These are phyloP conservation scores for Fusarium sp. DNA, from an alignment of 2,329 filamentous ascomycete species.

Conservation along the genomic window DNA sequence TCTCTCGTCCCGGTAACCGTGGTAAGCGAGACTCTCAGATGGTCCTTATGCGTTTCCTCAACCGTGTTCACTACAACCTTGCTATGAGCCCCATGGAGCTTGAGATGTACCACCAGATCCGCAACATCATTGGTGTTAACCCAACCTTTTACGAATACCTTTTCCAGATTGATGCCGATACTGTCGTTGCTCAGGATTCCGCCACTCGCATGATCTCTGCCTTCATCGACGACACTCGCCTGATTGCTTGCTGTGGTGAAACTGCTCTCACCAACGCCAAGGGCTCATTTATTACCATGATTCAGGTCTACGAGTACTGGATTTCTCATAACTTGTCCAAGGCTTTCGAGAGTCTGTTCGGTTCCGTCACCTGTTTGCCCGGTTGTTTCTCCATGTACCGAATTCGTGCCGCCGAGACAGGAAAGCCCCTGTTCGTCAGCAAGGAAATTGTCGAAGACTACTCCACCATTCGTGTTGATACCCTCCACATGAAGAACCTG, in stretches of 20 bases:
- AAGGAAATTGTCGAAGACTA: constrained; percentile 91
- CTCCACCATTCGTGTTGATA: constrained; percentile 94
- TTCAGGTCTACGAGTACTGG: constrained; percentile 99
- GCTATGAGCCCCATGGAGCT: constrained; percentile 96
- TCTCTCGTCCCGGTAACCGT: constrained; percentile 93
- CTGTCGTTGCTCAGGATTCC: constrained; percentile 89
- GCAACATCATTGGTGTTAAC: constrained; percentile 98
- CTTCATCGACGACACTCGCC: constrained; percentile 89
- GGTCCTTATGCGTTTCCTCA: constrained; percentile 98
- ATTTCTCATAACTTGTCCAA: constrained; percentile 98
- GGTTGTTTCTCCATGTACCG: constrained; percentile 99
- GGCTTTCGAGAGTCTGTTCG: constrained; percentile 97
- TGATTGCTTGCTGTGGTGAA: constrained; percentile 96
- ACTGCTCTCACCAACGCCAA: constrained; percentile 94
- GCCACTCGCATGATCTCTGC: constrained; percentile 91
- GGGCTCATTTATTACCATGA: constrained; percentile 95
- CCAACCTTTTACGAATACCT: constrained; percentile 98
- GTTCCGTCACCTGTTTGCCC: constrained; percentile 95
- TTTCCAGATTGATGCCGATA: constrained; percentile 97
- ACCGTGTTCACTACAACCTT: constrained; percentile 97
- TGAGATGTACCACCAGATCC: constrained; percentile 98
- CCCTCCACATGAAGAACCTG: constrained; percentile 98
- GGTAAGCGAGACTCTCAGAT: constrained; percentile 99
- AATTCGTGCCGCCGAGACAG: constrained; percentile 91
- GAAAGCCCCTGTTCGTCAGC: constrained; percentile 96